A percentile compares a stretch with the other conserved stretches of the same genome.
phyloP scores from a whole-genome alignment of 1,139 yeast genomes.

The Geotrichum bryndzae region DNA sequence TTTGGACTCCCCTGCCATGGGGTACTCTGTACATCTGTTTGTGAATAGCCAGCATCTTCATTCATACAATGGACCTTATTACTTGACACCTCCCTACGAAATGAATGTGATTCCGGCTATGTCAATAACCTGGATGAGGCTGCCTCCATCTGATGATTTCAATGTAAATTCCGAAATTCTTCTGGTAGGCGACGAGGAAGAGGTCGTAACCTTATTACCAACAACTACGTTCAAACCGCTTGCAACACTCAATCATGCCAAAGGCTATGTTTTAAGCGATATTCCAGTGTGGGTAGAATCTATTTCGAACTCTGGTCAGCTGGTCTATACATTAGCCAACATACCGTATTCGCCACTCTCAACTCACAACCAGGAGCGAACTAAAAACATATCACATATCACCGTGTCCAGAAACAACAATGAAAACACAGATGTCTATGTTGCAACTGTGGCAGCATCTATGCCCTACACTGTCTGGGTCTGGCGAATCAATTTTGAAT shows the following conservation, averaged over 20 bases:
- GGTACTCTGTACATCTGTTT: constrained; percentile 26
- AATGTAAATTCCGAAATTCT: constrained; percentile 18
- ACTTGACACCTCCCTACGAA: constrained; percentile 8
- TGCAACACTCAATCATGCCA: constrained; percentile 23
- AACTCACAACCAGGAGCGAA: background rate
- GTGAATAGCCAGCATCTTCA: constrained; percentile 19
- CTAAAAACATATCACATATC: constrained; percentile 4
- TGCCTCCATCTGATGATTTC: constrained; percentile 3
- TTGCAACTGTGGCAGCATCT: constrained; percentile 18
- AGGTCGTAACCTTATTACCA: constrained; percentile 21
- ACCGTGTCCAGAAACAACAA: constrained; percentile 2
- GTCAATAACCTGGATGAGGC: constrained; percentile 19
- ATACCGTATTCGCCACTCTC: constrained; percentile 18
- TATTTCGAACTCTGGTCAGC: constrained; percentile 11
- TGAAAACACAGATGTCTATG: constrained; percentile 10
- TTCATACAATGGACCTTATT: constrained; percentile 20
- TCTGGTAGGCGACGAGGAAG: constrained; percentile 25
- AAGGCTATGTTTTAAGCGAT: constrained; percentile 18
- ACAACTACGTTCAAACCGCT: constrained; percentile 20
- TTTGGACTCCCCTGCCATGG: constrained; percentile 26
- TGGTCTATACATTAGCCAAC: constrained; percentile 16
- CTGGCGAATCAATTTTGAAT: constrained; percentile 13
- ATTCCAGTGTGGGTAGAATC: constrained; percentile 25
- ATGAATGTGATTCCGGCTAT: constrained; percentile 21
- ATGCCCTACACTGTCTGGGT: constrained; percentile 19